These are phyloP conservation scores for Gamarada debralockiae DNA, from an alignment of 495 filamentous ascomycete species.

Conservation along the genomic window DNA sequence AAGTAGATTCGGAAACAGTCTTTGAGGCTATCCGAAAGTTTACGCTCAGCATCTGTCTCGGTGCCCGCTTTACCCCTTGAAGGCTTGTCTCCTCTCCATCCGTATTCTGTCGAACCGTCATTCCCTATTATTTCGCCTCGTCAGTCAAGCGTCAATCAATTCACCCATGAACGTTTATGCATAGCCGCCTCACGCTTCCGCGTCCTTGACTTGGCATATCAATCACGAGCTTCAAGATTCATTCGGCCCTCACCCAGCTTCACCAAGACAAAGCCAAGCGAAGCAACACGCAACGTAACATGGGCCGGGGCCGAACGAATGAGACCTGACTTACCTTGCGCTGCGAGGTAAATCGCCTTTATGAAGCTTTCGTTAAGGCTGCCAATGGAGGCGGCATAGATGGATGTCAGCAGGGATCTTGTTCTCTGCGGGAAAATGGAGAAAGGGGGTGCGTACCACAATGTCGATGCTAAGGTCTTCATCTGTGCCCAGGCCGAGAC, in stretches of 20 bases:
- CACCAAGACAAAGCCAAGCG: neutral
- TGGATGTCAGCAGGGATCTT: neutral
- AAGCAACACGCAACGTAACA: neutral
- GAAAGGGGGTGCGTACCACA: slow-evolving; percentile 36
- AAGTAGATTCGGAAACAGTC: slow-evolving; percentile 73
- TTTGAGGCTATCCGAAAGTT: slow-evolving; percentile 36
- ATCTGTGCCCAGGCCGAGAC: slow-evolving; percentile 46
- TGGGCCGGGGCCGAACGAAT: neutral
- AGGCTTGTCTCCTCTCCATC: slow-evolving; percentile 34
- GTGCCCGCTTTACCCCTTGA: slow-evolving; percentile 28
- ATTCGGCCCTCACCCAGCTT: neutral
- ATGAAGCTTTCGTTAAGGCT: slow-evolving; percentile 65
- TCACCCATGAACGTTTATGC: slow-evolving; percentile 12
- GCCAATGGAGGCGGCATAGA: slow-evolving; percentile 76
- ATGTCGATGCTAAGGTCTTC: slow-evolving; percentile 50
- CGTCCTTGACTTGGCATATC: no score
- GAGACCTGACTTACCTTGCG: slow-evolving; percentile 51
- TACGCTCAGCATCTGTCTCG: slow-evolving; percentile 26
- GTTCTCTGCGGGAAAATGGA: neutral
- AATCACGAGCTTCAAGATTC: neutral
- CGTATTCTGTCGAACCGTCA: slow-evolving; percentile 54
- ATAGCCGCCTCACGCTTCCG: neutral
- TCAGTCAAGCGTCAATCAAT: slow-evolving; percentile 5
- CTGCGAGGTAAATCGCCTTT: slow-evolving; percentile 67
- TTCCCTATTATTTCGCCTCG: slow-evolving; percentile 30